phyloP scores from a whole-genome alignment of 2,329 filamentous ascomycete species.

The Stemphylium vesicarium region DNA sequence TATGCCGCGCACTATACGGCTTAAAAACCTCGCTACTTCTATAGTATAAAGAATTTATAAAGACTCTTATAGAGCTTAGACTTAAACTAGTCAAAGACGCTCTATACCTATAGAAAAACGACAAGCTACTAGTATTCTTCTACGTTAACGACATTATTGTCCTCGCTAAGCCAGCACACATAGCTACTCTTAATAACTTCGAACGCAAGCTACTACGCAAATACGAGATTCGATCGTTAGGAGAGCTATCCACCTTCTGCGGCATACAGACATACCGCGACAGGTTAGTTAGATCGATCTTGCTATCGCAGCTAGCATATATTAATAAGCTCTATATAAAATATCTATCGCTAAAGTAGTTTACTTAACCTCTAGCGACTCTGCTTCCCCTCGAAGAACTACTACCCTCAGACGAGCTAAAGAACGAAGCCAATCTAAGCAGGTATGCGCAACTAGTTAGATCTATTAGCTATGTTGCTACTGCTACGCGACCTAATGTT shows the following conservation, averaged over 20 bases:
- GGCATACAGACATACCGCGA: not conserved
- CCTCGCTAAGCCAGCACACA: not conserved
- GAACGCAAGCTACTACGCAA: not conserved
- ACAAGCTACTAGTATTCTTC: conserved; percentile 2
- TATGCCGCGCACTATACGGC: not conserved
- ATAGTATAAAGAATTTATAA: conserved; percentile 2
- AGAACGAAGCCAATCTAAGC: conserved; percentile 14
- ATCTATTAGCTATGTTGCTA: conserved; percentile 22
- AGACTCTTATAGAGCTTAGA: not conserved
- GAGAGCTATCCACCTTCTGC: conserved; percentile 1
- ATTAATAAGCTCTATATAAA: not conserved
- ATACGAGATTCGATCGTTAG: conserved; percentile 3
- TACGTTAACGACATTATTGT: conserved; percentile 2
- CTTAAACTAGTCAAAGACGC: not conserved
- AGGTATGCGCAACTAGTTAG: conserved; percentile 15
- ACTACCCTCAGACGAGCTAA: conserved; percentile 11
- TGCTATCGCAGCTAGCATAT: conserved; percentile 2
- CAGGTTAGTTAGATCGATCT: not conserved
- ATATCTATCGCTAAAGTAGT: conserved; percentile 1
- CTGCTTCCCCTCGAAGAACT: conserved; percentile 7
- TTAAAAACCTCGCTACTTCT: conserved; percentile 1
- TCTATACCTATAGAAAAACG: not conserved
- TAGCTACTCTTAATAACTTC: not conserved
- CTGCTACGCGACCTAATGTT: conserved; percentile 22
- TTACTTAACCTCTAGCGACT: not conserved